Evolutionary conservation across 2,329 filamentous ascomycete species (phyloP), one percentile per base, ranked within the genome.

Genomic region (Fusarium pseudonygamai): DNA sequence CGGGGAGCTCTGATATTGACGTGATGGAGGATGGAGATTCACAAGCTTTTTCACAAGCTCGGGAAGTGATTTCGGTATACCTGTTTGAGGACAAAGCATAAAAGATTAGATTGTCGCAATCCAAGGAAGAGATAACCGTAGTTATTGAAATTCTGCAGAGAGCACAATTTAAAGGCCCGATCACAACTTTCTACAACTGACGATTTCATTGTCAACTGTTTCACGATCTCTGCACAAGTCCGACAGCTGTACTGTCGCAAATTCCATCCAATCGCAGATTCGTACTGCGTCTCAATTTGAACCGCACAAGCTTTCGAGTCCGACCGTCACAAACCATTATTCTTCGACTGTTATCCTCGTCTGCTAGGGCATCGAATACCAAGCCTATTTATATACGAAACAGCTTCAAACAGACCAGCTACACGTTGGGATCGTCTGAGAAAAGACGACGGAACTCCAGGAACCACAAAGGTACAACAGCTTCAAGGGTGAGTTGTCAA

Each of bases 11-110:
- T 58, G 36, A 56, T 63, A 26, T 71, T 57, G 68, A 67, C 49
- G 60, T 57, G 59, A 65, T 64, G 52, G 67, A 61, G 67, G 59
- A 65, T 64, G 52, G 67, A 61, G 67, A 47, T 68, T 73, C 71
- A 73, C 71, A 73, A 73, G 71, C 70, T 71, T 73, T 72, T 73
- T 73, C 71, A 73, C 71, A 63, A 73, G 71, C 70, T 58, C 49
- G 42, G 52, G 65, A 62, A 49, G 47, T 32, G 64, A 67, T 73
- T 67, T 73, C 71, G 66, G 66, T 72, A 61, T 61, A 28, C 65
- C 62, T 57, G 55, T 45, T 46, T 46, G 55, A 64, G 55, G 66
- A 52, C 16, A 66, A 71, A 60, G 47, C 71, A 73, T 73, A 73
- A 73, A 73, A 67, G 63, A 73, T 71, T 42, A 39, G 53, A 71